Evolutionary conservation across 2,329 filamentous ascomycete species (phyloP), one percentile per base, ranked within the genome.

Genomic region (Ophidiomyces ophidiicola): DNA sequence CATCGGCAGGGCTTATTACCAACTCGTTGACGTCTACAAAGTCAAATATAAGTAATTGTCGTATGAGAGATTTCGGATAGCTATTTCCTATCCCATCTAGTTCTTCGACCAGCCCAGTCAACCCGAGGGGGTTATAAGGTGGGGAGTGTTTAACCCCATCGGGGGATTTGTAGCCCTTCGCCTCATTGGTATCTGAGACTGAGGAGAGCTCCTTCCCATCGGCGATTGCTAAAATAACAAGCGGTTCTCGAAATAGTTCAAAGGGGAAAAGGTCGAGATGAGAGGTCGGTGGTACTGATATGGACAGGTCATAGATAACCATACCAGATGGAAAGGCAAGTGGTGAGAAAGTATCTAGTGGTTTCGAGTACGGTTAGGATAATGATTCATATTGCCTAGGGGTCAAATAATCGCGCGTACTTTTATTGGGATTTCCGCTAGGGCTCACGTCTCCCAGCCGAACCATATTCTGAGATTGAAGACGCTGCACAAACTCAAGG

Each of bases 271-370:
- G 65, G 14, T 83, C 73, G 30, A 84, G 68, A 55, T 93, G 84
- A 21, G 83, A 84, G 21, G 78, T 71, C n/a, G 82, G 78, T 17
- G 85, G 81, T 40, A 81, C 69, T 53, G 85, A 80, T 44, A 82
- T 85, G 42, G 82, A 78, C 46, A 94, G 72, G 57, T 94, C 82
- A 69, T 90, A 94, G 52, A 94, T 72, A 45, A 96, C 80, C 53
- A 79, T 78, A 44, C 88, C 88, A 50, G 78, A 74, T 7, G 85
- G 86, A 59, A 90, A 94, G 10, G 82, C 83, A 53, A 90, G 67
- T 28, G 88, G 88, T 43, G 85, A 93, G 63, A 96, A 94, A 78
- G 90, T 87, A 61, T 85, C 86, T 94, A 58, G 38, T 44, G n/a
- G n/a, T 19, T 18, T 10, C 15, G 26, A 7, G 12, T 3, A 12